Conservation (phyloP, 805 yeast species). For the Schwanniomyces sp. region DNA sequence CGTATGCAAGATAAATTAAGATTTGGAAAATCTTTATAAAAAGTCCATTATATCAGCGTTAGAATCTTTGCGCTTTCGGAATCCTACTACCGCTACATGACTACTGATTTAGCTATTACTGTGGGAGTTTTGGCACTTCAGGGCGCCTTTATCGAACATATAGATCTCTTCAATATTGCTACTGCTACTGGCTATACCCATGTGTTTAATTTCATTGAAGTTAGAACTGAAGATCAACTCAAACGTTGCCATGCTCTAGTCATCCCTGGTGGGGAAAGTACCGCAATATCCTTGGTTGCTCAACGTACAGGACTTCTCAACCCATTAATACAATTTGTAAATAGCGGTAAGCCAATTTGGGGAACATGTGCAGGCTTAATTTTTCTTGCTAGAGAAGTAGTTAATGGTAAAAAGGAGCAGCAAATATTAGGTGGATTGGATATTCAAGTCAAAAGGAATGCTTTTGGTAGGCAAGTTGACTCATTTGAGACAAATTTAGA, state of each 20-base stretch:
- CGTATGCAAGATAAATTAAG: not conserved
- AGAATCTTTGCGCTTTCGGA: not conserved
- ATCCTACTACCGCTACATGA: slow-evolving; percentile 7
- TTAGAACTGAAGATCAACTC: slow-evolving; percentile 54
- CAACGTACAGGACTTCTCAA: slow-evolving; percentile 59
- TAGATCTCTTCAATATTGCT: slow-evolving; percentile 46
- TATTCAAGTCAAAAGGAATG: slow-evolving; percentile 66
- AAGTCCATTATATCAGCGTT: not conserved
- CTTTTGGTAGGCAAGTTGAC: slow-evolving; percentile 76
- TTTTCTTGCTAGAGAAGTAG: slow-evolving; percentile 54
- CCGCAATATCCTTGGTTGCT: slow-evolving; percentile 69
- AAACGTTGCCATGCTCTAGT: slow-evolving; percentile 55
- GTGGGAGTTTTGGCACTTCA: slow-evolving; percentile 78
- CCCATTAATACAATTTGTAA: slow-evolving; percentile 53
- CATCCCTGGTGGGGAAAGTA: slow-evolving; percentile 73
- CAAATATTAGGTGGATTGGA: slow-evolving; percentile 63
- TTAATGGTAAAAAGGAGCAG: slow-evolving; percentile 55
- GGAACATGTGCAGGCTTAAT: slow-evolving; percentile 88
- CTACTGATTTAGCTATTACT: slow-evolving; percentile 12
- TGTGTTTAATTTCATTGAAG: slow-evolving; percentile 41
- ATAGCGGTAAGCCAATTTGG: slow-evolving; percentile 62
- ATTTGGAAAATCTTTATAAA: not conserved
- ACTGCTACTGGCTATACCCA: slow-evolving; percentile 21
- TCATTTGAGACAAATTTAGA: slow-evolving; percentile 55
- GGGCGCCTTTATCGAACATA: slow-evolving; percentile 77